Evolutionary conservation across 139 green algal species (phyloP).

Genomic region (Limnomonas spitsbergensis): DNA sequence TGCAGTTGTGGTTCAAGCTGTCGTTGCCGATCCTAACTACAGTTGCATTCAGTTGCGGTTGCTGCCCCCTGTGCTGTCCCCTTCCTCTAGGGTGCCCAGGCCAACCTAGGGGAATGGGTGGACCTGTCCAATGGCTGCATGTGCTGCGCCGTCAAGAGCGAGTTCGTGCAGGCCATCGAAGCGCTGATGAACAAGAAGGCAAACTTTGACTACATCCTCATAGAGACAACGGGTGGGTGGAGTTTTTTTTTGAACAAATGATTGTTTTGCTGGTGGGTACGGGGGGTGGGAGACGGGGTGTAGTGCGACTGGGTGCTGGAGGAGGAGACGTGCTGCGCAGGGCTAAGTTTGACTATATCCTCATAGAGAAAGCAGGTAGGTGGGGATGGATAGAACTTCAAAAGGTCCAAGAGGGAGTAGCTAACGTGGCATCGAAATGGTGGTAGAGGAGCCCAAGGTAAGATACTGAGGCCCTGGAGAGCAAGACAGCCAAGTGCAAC

Average conservation of each 20-base stretch:
- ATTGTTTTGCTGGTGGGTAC: background rate
- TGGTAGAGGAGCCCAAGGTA: too few relatives aligned
- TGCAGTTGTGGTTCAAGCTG: too few relatives aligned
- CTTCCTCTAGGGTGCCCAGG: slow-evolving; percentile 1
- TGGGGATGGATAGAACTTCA: too few relatives aligned
- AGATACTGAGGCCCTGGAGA: too few relatives aligned
- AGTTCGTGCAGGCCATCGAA: slow-evolving; percentile 75
- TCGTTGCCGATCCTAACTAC: too few relatives aligned
- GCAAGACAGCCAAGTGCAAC: too few relatives aligned
- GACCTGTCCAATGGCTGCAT: slow-evolving; percentile 97
- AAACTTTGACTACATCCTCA: slow-evolving; percentile 83
- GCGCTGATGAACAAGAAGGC: slow-evolving; percentile 27
- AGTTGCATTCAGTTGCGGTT: too few relatives aligned
- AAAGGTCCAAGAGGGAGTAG: too few relatives aligned
- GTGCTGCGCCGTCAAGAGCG: slow-evolving; percentile 92
- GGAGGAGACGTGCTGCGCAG: too few relatives aligned
- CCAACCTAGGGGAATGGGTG: slow-evolving; percentile 70
- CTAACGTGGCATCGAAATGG: too few relatives aligned
- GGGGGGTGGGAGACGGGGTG: background rate
- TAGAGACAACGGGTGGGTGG: slow-evolving; percentile 80
- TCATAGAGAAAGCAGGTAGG: slow-evolving; percentile 86
- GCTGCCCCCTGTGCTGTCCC: too few relatives aligned
- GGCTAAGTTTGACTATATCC: slow-evolving; percentile 76
- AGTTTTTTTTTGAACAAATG: background rate
- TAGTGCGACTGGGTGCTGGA: background rate